Evolutionary conservation across 2,329 filamentous ascomycete species (phyloP), one percentile per base, ranked within the genome.

Genomic region (Tolypocladium endophyticum): DNA sequence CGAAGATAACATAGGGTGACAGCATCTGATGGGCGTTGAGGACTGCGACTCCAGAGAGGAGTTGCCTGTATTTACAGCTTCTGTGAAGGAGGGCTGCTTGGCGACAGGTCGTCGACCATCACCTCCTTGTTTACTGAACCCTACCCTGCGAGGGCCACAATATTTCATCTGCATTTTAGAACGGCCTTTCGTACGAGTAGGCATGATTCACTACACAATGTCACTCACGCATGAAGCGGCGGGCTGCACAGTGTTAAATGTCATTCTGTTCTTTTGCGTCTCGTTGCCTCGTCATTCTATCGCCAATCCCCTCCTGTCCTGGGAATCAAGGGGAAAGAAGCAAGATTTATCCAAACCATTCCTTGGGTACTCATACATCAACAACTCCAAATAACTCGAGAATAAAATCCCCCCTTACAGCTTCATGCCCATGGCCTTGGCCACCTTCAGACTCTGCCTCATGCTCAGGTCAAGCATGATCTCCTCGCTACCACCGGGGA

Each of bases 381-480:
- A n/a, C 50, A 23, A 7, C 30, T n/a, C 20, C 4, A 14, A n/a
- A 54, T 5, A 2, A 4, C 50, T 36, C 8, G 9, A n/a, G n/a
- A 23, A 23, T 47, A 14, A 23, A 16, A 12, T 1, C n/a, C 38
- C 25, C 28, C 25, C 61, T 72, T 86, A 97, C 73, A 99, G 72
- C 83, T 97, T 99, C 93, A 97, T 97, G 12, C 94, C 94, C 73
- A 96, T 79, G 63, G 87, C 87, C 82, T 97, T 87, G 67, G 92
- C 90, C 59, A 99, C 94, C 73, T 85, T 87, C 79, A 96, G 73
- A 63, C 87, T 89, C 81, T 97, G 92, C 67, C 93, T 83, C 74
- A 99, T 96, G 76, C 90, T 96, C 70, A 99, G 76, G 74, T 99
- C 94, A 65, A 97, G 79, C 94, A 99, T 99, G 65, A 99, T 99